phyloP scores from a whole-genome alignment of 345 rosid species.

The Populus tremula region DNA sequence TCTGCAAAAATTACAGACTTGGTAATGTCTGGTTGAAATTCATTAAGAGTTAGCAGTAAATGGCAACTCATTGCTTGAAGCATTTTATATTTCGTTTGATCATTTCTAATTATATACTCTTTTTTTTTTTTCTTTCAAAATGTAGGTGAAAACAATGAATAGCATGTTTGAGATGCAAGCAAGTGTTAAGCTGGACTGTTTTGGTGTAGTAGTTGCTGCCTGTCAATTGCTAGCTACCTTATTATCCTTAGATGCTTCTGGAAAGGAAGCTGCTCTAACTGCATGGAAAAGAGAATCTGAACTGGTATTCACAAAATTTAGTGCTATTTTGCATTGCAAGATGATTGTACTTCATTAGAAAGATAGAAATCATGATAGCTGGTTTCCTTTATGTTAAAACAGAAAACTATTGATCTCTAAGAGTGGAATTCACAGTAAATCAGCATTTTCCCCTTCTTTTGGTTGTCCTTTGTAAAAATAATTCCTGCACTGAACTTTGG shows the following conservation, averaged over 20 bases:
- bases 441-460: too few species aligned
- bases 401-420: too few species aligned
- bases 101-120: slow-evolving; percentile 1
- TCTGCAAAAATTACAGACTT: slow-evolving; percentile 46
- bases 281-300: slow-evolving; percentile 45
- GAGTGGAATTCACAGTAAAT: too few species aligned
- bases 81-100: neutral
- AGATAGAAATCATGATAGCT: neutral
- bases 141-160: slow-evolving; percentile 57
- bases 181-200: slow-evolving; percentile 63
- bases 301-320: slow-evolving; percentile 40
- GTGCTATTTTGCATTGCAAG: neutral
- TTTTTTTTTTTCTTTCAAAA: slow-evolving; percentile 11
- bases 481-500: too few species aligned
- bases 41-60: slow-evolving; percentile 6
- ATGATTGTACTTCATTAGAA: neutral
- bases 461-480: too few species aligned
- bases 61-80: slow-evolving; percentile 10
- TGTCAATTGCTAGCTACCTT: slow-evolving; percentile 47
- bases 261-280: slow-evolving; percentile 25
- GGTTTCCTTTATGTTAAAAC: neutral
- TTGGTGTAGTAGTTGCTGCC: slow-evolving; percentile 50
- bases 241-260: slow-evolving; percentile 29
- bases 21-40: slow-evolving; percentile 42
- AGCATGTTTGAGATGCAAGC: slow-evolving; percentile 48